Evolutionary conservation across 768 basidiomycete genomes (phyloP).

Genomic region (Boletus reticulatus): DNA sequence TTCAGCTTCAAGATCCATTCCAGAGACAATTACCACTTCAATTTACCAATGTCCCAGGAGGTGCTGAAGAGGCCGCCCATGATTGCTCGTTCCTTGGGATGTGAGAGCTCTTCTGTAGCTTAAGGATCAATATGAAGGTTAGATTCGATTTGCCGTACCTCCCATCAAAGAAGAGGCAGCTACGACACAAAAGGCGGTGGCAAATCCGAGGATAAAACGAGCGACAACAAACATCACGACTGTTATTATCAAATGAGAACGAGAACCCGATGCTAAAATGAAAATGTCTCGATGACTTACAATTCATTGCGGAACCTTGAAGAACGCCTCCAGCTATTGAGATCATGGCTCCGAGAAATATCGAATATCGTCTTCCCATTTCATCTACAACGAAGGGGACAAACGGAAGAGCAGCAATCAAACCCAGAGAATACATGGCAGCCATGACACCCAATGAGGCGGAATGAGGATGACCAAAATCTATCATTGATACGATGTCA

Average conservation of each 20-base stretch:
- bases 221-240: background rate
- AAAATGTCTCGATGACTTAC: background rate
- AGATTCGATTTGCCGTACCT: slow-evolving; percentile 5
- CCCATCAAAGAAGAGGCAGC: slow-evolving; percentile 21
- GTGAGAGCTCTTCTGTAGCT: slow-evolving; percentile 14
- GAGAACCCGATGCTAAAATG: too few species aligned
- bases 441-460: slow-evolving; percentile 55
- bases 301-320: slow-evolving; percentile 10
- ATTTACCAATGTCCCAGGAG: slow-evolving; percentile 11
- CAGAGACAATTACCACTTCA: background rate
- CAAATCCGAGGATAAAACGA: slow-evolving; percentile 2
- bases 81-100: slow-evolving; percentile 21
- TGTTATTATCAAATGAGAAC: background rate
- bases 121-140: background rate
- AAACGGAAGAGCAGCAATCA: slow-evolving; percentile 49
- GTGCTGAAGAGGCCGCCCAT: slow-evolving; percentile 10
- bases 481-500: slow-evolving; percentile 27
- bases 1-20: background rate
- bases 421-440: slow-evolving; percentile 58
- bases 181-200: background rate
- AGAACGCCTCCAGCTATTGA: slow-evolving; percentile 4
- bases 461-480: slow-evolving; percentile 54
- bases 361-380: slow-evolving; percentile 7
- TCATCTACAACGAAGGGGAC: slow-evolving; percentile 3
- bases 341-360: slow-evolving; percentile 7